Conservation (phyloP, 2,329 filamentous ascomycete genomes). For the Bipolaris sorokiniana region DNA sequence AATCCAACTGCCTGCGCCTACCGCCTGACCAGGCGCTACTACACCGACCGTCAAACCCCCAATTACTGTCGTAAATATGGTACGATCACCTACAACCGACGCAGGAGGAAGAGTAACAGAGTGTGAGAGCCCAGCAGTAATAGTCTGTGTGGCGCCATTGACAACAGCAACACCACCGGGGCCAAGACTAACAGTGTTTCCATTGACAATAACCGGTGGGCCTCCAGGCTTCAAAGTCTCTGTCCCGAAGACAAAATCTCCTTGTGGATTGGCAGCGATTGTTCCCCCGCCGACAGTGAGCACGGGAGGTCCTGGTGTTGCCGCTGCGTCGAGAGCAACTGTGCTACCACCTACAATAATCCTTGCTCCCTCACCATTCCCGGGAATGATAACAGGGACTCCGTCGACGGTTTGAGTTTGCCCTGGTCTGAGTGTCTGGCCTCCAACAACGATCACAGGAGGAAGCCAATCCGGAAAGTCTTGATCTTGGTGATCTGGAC, state of each 20-base stretch:
- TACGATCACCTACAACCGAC: slow-evolving; percentile 29
- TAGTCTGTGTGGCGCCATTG: slow-evolving; percentile 41
- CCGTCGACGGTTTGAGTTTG: slow-evolving; percentile 42
- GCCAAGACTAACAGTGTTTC: slow-evolving; percentile 43
- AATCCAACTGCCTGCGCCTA: slow-evolving; percentile 32
- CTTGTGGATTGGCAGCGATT: slow-evolving; percentile 41
- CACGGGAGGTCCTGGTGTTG: slow-evolving; percentile 26
- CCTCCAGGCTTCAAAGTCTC: slow-evolving; percentile 36
- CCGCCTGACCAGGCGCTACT: slow-evolving; percentile 15
- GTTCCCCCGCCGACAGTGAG: slow-evolving; percentile 35
- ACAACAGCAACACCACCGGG: slow-evolving; percentile 48
- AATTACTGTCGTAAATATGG: slow-evolving; percentile 30
- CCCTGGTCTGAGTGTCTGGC: slow-evolving; percentile 38
- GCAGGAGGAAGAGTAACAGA: slow-evolving; percentile 25
- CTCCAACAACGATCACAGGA: slow-evolving; percentile 33
- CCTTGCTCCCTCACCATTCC: slow-evolving; percentile 26
- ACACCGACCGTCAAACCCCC: slow-evolving; percentile 36
- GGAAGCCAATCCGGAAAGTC: slow-evolving; percentile 1
- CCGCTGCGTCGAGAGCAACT: slow-evolving; percentile 27
- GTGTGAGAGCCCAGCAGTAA: slow-evolving; percentile 26
- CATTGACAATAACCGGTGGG: slow-evolving; percentile 44
- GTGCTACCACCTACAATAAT: slow-evolving; percentile 41
- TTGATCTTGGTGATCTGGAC: slow-evolving; percentile 9
- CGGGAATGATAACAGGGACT: slow-evolving; percentile 36
- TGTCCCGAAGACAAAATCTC: slow-evolving; percentile 44